Evolutionary conservation across 768 basidiomycete genomes (phyloP).

Genomic region (Phanerodontia chrysosporium): DNA sequence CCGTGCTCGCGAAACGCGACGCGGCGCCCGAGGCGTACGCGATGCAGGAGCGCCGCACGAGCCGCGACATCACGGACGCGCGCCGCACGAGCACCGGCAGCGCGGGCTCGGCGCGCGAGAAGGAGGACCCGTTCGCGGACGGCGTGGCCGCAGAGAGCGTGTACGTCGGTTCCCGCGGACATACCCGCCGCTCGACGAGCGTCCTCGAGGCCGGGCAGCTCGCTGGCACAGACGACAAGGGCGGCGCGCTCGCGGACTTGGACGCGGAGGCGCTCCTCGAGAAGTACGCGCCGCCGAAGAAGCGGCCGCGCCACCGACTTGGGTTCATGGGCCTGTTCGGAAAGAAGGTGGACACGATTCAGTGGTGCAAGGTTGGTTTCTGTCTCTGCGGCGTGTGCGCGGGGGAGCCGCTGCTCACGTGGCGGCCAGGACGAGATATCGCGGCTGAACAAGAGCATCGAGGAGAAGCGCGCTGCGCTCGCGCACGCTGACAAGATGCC

Average conservation of each 20-base stretch:
- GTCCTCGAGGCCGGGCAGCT: conserved; percentile 1
- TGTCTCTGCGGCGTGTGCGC: not conserved
- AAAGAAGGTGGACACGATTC: conserved; percentile 13
- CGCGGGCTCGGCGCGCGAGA: not conserved
- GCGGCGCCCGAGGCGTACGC: not conserved
- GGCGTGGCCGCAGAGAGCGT: not conserved
- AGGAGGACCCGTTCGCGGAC: not conserved
- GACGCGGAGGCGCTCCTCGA: not conserved
- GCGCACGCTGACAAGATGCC: conserved; percentile 26
- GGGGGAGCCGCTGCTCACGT: not conserved
- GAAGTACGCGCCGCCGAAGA: conserved; percentile 8
- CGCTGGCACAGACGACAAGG: not conserved
- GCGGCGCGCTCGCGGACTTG: too few relatives aligned
- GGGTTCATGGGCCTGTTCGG: conserved; percentile 11
- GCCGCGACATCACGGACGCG: not conserved
- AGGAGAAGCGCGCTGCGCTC: conserved; percentile 34
- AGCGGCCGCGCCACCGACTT: conserved; percentile 9
- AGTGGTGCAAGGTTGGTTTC: conserved; percentile 37
- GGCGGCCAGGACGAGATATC: conserved; percentile 46
- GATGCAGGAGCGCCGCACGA: not conserved
- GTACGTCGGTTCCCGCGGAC: not conserved
- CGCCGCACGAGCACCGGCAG: not conserved
- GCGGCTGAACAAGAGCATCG: conserved; percentile 39
- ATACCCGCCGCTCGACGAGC: not conserved
- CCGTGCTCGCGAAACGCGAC: not conserved